These are phyloP conservation scores for Letharia lupina DNA, from an alignment of 495 filamentous ascomycete genomes.

Conservation along the genomic window DNA sequence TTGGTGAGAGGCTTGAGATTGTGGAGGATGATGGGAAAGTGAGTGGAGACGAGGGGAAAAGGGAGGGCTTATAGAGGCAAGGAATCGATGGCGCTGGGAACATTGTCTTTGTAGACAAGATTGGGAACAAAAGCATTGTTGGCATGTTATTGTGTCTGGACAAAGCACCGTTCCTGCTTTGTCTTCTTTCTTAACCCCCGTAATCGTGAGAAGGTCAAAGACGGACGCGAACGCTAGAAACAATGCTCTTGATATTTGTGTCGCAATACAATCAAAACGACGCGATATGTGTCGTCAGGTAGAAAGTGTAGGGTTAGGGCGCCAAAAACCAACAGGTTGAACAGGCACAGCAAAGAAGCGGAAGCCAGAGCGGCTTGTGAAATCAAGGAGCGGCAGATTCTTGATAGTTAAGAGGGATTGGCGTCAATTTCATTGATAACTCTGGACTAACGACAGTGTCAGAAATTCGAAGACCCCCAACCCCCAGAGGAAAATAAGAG, in stretches of 20 bases:
- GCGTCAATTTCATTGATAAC: neutral
- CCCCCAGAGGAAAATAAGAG: neutral
- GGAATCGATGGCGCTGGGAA: neutral
- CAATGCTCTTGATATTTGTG: neutral
- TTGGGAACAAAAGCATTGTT: neutral
- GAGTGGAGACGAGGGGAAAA: neutral
- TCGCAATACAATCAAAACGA: neutral
- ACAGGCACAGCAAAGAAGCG: neutral
- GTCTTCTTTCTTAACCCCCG: neutral
- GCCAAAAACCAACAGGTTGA: neutral
- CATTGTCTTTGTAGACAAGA: neutral
- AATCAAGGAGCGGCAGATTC: neutral
- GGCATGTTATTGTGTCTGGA: neutral
- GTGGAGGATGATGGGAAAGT: neutral
- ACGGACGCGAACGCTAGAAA: neutral
- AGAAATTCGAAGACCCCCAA: constrained; percentile 4
- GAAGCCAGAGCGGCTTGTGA: neutral
- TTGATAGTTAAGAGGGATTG: neutral
- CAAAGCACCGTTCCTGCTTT: neutral
- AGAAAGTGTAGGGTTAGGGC: neutral
- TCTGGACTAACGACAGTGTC: constrained; percentile 1
- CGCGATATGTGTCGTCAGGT: neutral
- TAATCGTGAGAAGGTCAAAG: neutral
- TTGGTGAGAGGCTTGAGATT: too few relatives aligned
- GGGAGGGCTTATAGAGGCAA: neutral